These are phyloP conservation scores for Ocimum tenuiflorum DNA, from an alignment of 257 asterid species.

Conservation along the genomic window DNA sequence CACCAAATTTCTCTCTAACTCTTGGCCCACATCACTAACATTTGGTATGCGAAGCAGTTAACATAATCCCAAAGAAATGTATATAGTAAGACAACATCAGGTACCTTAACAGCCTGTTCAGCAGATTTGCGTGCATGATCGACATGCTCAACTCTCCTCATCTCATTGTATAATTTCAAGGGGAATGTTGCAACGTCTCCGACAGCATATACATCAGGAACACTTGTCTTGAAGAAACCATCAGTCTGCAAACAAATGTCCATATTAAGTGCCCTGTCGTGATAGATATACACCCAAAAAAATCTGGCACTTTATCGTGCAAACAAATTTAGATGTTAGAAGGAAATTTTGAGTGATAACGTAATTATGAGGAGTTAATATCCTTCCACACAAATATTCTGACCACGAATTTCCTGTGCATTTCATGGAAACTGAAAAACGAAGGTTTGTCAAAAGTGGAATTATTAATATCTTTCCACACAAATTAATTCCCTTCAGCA, in stretches of 20 bases:
- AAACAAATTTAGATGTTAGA: not conserved
- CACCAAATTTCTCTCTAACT: not conserved
- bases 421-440: not conserved
- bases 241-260: conserved; percentile 65
- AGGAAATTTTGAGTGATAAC: not conserved
- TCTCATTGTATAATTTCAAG: conserved; percentile 66
- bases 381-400: not conserved
- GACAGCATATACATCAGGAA: conserved; percentile 79
- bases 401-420: not conserved
- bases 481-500: not conserved
- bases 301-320: not conserved
- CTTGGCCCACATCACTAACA: not conserved
- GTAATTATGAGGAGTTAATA: not conserved
- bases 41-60: not conserved
- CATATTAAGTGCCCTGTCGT: conserved; percentile 3
- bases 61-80: not conserved
- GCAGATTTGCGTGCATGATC: conserved; percentile 97
- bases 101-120: conserved; percentile 94
- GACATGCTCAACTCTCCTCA: conserved; percentile 85
- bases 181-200: conserved; percentile 98
- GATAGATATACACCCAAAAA: not conserved
- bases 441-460: no score
- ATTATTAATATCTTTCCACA: no score
- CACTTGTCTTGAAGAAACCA: conserved; percentile 68
- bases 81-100: not conserved